Evolutionary conservation across 768 basidiomycete species (phyloP).

Genomic region (Tulasnella calospora): DNA sequence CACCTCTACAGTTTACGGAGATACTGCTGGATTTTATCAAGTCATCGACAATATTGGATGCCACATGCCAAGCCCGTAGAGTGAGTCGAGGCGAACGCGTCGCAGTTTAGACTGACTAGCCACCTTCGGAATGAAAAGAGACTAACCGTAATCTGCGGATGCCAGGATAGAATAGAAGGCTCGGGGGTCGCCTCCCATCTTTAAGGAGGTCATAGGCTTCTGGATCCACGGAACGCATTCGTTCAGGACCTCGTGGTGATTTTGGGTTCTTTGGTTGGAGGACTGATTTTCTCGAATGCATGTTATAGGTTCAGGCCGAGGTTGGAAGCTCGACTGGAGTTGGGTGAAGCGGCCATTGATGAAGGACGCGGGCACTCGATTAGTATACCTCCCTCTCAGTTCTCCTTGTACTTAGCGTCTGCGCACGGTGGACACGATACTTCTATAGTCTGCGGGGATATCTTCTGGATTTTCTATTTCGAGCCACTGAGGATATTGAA

Average conservation of each 20-base stretch:
- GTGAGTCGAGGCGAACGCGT: neutral
- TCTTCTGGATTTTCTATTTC: neutral
- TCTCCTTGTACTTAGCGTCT: neutral
- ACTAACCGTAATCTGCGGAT: too few species aligned
- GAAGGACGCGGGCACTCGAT: neutral
- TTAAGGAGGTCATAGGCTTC: too few species aligned
- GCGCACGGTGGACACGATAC: neutral
- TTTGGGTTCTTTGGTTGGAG: neutral
- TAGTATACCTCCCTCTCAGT: neutral
- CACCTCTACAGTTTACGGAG: neutral
- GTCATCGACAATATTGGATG: neutral
- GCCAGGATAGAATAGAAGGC: too few species aligned
- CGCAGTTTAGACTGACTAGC: too few species aligned
- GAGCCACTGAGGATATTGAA: neutral
- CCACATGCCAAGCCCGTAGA: neutral
- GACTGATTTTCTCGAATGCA: neutral
- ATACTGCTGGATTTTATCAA: neutral
- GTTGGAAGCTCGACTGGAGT: neutral
- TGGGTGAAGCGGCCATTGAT: neutral
- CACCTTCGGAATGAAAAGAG: too few species aligned
- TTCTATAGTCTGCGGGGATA: neutral
- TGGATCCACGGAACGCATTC: neutral
- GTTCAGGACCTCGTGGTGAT: neutral
- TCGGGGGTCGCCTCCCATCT: too few species aligned
- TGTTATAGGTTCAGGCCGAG: neutral